Evolutionary conservation across 257 asterid genomes (phyloP).

Genomic region (Capsicum chinense): DNA sequence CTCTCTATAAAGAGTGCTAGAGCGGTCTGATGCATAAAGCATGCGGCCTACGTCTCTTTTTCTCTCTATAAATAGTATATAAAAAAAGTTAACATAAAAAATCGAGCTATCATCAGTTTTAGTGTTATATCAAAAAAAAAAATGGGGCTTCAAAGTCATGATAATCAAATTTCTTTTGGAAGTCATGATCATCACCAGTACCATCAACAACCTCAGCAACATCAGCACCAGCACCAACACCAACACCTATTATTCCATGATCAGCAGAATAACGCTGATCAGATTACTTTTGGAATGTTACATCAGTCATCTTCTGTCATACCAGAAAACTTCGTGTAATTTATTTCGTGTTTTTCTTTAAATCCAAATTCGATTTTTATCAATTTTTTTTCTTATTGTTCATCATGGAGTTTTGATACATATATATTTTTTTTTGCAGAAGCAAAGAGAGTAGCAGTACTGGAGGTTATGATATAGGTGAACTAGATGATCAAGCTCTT

Average conservation of each 20-base stretch:
- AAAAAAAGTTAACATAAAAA: neutral
- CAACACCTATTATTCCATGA: conserved; percentile 32
- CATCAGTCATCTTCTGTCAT: conserved; percentile 57
- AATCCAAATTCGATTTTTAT: neutral
- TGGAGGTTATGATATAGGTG: conserved; percentile 74
- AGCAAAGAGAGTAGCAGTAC: conserved; percentile 50
- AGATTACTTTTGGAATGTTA: conserved; percentile 75
- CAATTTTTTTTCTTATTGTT: neutral
- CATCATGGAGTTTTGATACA: neutral
- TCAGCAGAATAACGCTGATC: conserved; percentile 40
- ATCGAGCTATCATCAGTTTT: conserved; percentile 17
- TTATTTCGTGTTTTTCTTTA: neutral
- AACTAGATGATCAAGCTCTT: conserved; percentile 87
- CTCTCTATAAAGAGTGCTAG: neutral
- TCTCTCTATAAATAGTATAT: neutral
- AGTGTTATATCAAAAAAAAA: neutral
- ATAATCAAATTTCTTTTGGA: conserved; percentile 24
- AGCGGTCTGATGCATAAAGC: neutral
- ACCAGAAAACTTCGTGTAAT: conserved; percentile 59
- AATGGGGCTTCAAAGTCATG: conserved; percentile 16
- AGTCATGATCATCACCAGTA: neutral
- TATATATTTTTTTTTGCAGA: conserved; percentile 41
- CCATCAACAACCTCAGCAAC: conserved; percentile 35
- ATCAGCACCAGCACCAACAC: conserved; percentile 25
- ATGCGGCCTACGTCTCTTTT: neutral